Percentiles rank a stretch among this genome's conserved stretches.
Conservation (phyloP, 805 yeast genomes). For the Teunomyces pallodes region DNA sequence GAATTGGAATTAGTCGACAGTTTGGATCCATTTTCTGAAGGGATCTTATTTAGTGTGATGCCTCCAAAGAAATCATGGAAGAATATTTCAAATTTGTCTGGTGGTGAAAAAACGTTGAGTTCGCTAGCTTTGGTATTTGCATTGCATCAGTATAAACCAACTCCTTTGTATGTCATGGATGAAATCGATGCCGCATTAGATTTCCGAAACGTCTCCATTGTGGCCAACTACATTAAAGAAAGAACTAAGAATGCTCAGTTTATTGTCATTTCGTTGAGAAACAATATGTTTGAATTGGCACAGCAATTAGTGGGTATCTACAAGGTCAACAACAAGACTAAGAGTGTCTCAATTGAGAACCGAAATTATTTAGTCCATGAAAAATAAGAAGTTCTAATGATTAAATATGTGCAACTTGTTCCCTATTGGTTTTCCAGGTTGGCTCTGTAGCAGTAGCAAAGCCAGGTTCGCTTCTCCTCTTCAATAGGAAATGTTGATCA, state of each 20-base stretch:
- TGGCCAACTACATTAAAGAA: slow-evolving; percentile 94
- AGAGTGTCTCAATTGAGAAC: slow-evolving; percentile 75
- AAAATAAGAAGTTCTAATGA: not conserved
- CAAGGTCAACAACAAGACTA: slow-evolving; percentile 88
- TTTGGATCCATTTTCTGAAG: slow-evolving; percentile 97
- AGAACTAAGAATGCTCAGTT: slow-evolving; percentile 96
- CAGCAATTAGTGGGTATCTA: slow-evolving; percentile 93
- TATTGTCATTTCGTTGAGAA: slow-evolving; percentile 89
- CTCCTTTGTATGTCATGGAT: slow-evolving; percentile 97
- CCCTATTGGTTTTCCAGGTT: slow-evolving; percentile 11
- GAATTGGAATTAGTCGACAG: slow-evolving; percentile 94
- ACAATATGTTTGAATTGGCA: slow-evolving; percentile 97
- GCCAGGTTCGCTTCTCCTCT: slow-evolving; percentile 63
- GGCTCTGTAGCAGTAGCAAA: slow-evolving; percentile 58
- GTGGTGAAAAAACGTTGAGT: slow-evolving; percentile 96
- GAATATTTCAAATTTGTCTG: slow-evolving; percentile 89
- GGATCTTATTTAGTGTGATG: slow-evolving; percentile 95
- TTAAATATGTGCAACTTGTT: slow-evolving; percentile 1
- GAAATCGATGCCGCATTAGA: slow-evolving; percentile 99
- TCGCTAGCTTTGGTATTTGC: slow-evolving; percentile 96
- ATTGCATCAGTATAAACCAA: slow-evolving; percentile 91
- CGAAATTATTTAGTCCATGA: slow-evolving; percentile 40
- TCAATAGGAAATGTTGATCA: slow-evolving; percentile 65
- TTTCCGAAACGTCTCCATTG: slow-evolving; percentile 94
- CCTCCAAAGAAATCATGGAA: slow-evolving; percentile 99